phyloP scores from a whole-genome alignment of 305 asterid genomes.

The Lippia alba region DNA sequence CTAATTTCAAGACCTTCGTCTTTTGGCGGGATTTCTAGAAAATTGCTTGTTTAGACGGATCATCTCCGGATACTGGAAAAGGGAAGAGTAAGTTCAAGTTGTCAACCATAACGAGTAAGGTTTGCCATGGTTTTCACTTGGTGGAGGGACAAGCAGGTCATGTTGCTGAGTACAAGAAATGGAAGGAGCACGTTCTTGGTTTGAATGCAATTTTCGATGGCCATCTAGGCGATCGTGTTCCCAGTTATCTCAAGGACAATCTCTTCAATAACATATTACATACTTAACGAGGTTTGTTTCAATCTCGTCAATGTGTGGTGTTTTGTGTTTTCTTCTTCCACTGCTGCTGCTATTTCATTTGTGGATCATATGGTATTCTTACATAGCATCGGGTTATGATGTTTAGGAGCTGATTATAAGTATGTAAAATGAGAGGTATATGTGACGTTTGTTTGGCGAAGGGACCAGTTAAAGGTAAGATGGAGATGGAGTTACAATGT shows the following conservation, averaged over 20 bases:
- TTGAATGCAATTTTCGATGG: conserved; percentile 88
- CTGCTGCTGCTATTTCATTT: conserved; percentile 4
- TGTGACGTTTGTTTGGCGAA: too few relatives aligned
- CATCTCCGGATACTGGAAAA: conserved; percentile 75
- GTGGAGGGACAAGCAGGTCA: conserved; percentile 85
- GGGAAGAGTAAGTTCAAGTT: conserved; percentile 66
- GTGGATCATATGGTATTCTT: conserved; percentile 12
- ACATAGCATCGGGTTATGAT: too few relatives aligned
- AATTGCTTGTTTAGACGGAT: conserved; percentile 48
- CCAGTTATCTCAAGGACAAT: conserved; percentile 71
- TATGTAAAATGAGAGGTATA: too few relatives aligned
- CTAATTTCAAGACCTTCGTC: not conserved
- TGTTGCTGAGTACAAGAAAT: conserved; percentile 72
- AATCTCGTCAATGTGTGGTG: not conserved
- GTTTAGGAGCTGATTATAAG: too few relatives aligned
- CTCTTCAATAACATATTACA: conserved; percentile 81
- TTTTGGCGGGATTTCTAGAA: conserved; percentile 39
- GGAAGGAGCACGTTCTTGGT: conserved; percentile 68
- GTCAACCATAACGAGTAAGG: conserved; percentile 43
- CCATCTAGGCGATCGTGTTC: conserved; percentile 85
- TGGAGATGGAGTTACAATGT: too few relatives aligned
- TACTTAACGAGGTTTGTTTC: conserved; percentile 65
- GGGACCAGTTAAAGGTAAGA: too few relatives aligned
- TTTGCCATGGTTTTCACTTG: conserved; percentile 73
- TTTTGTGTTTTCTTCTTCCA: not conserved